phyloP scores from a whole-genome alignment of 805 yeast species.

The Saccharomycopsis selenospora region DNA sequence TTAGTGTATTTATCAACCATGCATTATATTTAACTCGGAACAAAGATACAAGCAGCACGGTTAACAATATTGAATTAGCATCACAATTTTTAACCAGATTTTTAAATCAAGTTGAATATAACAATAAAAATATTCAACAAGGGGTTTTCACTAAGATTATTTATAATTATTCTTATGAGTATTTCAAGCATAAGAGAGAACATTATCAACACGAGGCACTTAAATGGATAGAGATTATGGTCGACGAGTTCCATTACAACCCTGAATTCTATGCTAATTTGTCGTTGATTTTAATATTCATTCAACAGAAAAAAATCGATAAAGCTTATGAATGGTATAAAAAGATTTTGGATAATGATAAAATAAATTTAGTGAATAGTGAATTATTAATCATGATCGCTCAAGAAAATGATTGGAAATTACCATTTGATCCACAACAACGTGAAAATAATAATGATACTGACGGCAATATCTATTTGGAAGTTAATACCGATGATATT shows the following conservation, averaged over 20 bases:
- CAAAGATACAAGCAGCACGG: too few species aligned
- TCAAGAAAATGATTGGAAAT: neutral
- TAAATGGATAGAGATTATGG: slow-evolving; percentile 1
- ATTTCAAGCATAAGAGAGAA: neutral
- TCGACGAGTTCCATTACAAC: neutral
- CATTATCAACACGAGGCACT: neutral
- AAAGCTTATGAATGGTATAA: neutral
- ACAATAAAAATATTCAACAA: neutral
- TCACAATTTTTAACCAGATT: neutral
- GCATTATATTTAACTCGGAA: neutral
- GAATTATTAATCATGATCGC: neutral
- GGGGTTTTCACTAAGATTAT: neutral
- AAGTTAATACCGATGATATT: neutral
- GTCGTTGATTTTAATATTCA: neutral
- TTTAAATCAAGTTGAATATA: neutral
- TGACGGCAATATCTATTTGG: neutral
- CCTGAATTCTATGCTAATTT: neutral
- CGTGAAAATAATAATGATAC: neutral
- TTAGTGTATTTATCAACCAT: neutral
- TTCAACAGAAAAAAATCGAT: neutral
- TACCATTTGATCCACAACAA: neutral
- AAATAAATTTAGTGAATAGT: neutral
- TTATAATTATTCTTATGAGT: neutral
- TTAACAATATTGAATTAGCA: neutral
- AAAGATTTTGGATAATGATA: neutral